Evolutionary conservation across 306 rosid genomes (phyloP).

Genomic region (Pterocarpus santalinus): DNA sequence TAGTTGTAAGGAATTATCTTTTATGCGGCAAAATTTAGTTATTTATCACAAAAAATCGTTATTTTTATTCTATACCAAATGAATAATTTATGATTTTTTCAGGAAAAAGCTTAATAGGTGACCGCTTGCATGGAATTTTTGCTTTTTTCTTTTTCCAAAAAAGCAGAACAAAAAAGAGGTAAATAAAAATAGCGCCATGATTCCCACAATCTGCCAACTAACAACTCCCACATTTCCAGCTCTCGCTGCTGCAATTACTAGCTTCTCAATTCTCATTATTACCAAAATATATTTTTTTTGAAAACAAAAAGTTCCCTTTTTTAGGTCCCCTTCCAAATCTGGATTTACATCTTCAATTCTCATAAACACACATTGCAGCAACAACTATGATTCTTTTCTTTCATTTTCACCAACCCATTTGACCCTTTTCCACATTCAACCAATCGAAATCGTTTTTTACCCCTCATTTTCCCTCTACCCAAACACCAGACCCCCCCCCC

Average conservation of each 20-base stretch:
- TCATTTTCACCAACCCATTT: conserved; percentile 35
- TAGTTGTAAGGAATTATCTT: too few relatives aligned
- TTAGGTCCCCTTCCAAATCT: conserved; percentile 36
- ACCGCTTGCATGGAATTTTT: too few relatives aligned
- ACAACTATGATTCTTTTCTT: not conserved
- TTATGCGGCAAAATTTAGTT: not conserved
- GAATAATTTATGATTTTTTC: too few relatives aligned
- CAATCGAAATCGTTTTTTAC: conserved; percentile 8
- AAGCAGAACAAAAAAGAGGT: too few relatives aligned
- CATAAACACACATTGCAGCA: not conserved
- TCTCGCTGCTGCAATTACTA: conserved; percentile 8
- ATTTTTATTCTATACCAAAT: too few relatives aligned
- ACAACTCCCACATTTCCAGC: conserved; percentile 33
- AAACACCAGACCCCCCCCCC: too few relatives aligned
- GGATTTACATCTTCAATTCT: conserved; percentile 15
- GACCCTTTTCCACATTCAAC: not conserved
- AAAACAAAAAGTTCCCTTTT: conserved; percentile 27
- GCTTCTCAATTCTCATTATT: conserved; percentile 17
- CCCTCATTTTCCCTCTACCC: conserved; percentile 27
- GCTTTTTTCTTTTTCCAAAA: too few relatives aligned
- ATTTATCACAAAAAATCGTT: too few relatives aligned
- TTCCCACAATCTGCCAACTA: conserved; percentile 19
- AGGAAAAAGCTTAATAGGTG: too few relatives aligned
- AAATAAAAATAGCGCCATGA: not conserved
- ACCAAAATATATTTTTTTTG: not conserved